These are phyloP conservation scores for Gaeumannomyces tritici DNA, from an alignment of 2,329 filamentous ascomycete species.

Conservation along the genomic window DNA sequence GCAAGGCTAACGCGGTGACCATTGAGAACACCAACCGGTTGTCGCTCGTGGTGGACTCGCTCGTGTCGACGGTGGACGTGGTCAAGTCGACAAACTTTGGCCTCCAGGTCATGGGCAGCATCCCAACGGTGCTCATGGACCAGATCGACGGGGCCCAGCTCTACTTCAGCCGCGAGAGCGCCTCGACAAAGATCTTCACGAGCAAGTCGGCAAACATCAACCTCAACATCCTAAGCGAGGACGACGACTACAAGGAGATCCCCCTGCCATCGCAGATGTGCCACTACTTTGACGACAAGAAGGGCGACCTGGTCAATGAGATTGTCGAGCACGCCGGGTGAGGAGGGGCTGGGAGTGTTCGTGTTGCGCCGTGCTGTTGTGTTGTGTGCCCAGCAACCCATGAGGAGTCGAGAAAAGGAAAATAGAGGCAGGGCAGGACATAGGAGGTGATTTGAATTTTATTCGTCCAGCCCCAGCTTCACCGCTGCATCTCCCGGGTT, in stretches of 20 bases:
- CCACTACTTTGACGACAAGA: slow-evolving; percentile 57
- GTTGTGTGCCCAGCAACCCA: not conserved
- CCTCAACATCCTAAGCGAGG: slow-evolving; percentile 66
- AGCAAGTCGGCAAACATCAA: slow-evolving; percentile 86
- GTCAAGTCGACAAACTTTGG: slow-evolving; percentile 95
- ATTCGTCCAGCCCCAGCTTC: not conserved
- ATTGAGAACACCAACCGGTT: slow-evolving; percentile 82
- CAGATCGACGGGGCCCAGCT: slow-evolving; percentile 85
- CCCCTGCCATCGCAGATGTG: slow-evolving; percentile 86
- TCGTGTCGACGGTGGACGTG: slow-evolving; percentile 86
- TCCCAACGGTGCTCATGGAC: slow-evolving; percentile 85
- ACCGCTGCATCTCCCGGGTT: not conserved
- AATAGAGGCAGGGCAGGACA: not conserved
- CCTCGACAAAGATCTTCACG: slow-evolving; percentile 72
- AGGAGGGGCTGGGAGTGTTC: not conserved
- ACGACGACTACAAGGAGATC: slow-evolving; percentile 79
- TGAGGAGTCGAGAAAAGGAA: not conserved
- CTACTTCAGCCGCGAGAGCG: slow-evolving; percentile 75
- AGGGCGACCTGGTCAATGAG: slow-evolving; percentile 76
- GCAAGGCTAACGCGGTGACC: slow-evolving; percentile 95
- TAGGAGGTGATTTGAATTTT: not conserved
- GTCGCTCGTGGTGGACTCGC: slow-evolving; percentile 77
- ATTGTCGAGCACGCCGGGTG: slow-evolving; percentile 85
- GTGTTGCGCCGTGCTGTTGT: not conserved
- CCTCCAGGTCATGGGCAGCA: slow-evolving; percentile 76